These are phyloP conservation scores for Grigorovia transvaalensis DNA, from an alignment of 805 yeast species.

Conservation along the genomic window DNA sequence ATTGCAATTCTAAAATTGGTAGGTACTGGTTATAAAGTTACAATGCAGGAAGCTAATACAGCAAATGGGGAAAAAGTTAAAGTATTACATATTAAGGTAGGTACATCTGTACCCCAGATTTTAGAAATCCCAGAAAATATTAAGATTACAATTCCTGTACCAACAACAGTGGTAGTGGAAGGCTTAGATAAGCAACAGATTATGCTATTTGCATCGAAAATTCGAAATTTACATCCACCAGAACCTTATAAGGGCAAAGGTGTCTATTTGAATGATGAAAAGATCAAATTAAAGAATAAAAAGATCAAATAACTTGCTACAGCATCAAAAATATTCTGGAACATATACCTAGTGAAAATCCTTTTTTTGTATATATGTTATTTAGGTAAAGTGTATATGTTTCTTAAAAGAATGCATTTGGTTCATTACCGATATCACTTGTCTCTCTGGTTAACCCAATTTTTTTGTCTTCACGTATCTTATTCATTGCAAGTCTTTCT, in stretches of 20 bases:
- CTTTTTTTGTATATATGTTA: too few species aligned
- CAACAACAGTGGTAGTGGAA: constrained; percentile 75
- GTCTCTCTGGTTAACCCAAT: background rate
- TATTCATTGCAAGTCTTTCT: constrained; percentile 42
- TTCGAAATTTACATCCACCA: constrained; percentile 84
- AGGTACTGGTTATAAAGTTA: constrained; percentile 95
- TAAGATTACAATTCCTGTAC: constrained; percentile 66
- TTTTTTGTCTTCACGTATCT: background rate
- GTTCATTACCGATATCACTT: background rate
- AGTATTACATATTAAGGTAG: constrained; percentile 56
- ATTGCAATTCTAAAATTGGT: constrained; percentile 75
- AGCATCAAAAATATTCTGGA: too few species aligned
- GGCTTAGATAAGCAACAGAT: constrained; percentile 86
- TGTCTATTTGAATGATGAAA: constrained; percentile 83
- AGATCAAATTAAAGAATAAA: constrained; percentile 81
- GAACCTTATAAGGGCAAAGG: constrained; percentile 99
- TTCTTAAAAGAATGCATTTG: background rate
- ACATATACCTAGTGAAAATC: too few species aligned
- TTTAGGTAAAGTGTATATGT: background rate
- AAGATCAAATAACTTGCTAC: constrained; percentile 61
- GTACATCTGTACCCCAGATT: constrained; percentile 73
- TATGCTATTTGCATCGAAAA: constrained; percentile 74
- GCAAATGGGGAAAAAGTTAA: background rate
- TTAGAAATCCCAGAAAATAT: constrained; percentile 69
- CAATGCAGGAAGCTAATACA: constrained; percentile 39